Base-by-base conservation (phyloP, 441 rosid genomes). In the Oxalis stricta region DNA sequence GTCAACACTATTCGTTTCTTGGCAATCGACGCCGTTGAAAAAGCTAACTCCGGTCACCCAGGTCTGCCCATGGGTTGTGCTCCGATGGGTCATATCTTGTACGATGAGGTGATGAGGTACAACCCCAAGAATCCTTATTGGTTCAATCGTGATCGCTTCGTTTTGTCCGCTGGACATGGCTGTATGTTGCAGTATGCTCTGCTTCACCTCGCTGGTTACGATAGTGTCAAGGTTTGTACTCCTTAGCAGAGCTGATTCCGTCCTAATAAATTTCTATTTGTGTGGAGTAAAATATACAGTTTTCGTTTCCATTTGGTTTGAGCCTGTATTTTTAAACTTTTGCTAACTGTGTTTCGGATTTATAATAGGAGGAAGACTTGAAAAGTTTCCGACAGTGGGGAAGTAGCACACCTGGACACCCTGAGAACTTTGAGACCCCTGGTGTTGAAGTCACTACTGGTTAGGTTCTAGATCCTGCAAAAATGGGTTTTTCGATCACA, bases 381-480 rank as follows among this genome's bases (percentile, higher is more conserved):
- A 82, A 71, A 82, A n/a, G 24, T 4, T 92, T 92, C 64, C 73
- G 97, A 32, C 99, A 92, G 32, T 87, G 85, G 94, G 95, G 69
- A 64, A 92, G 99, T 73, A 82, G 5, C 38, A 92, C 97, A 5
- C 99, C 99, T 10, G 97, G 97, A 49, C 99, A 92, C 61, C 99
- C 99, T 6, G 99, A 92, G 82, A 92, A 92, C 64, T 92, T 87
- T 45, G 99, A 87, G 79, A 92, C 97, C 33, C 89, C 79, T 40
- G 99, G 97, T 17, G 68, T 92, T 50, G 99, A 92, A 73, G 99
- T 92, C 50, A 92, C 99, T n/a, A 92, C 99, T 56, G 99, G 99
- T 92, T 54, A 44, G 85, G 17, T 37, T 41, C 33, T 13, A 22
- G 33, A 33, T 47, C 14, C 12, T 12, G 8, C 13, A 24, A n/a